A percentile compares a stretch with the other conserved stretches of the same genome.
phyloP scores from a whole-genome alignment of 805 yeast genomes.

The Hanseniaspora mollemarum region DNA sequence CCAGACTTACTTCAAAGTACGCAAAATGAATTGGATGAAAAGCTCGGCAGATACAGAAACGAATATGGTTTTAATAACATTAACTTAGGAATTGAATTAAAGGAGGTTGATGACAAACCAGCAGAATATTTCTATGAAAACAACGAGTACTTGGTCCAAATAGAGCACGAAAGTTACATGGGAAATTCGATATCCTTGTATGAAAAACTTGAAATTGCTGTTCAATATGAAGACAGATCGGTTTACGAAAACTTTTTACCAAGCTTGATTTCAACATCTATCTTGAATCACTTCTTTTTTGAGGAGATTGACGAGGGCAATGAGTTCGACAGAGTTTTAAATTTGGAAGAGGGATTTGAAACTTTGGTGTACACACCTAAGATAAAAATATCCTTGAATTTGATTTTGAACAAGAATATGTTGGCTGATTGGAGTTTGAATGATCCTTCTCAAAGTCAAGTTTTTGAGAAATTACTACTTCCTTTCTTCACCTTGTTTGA shows the following conservation, averaged over 20 bases:
- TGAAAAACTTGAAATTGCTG: constrained; percentile 10
- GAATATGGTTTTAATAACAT: constrained; percentile 30
- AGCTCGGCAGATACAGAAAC: constrained; percentile 27
- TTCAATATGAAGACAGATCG: constrained; percentile 5
- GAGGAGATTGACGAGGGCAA: constrained; percentile 30
- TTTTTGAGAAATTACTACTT: constrained; percentile 39
- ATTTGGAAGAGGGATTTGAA: constrained; percentile 19
- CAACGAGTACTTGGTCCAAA: constrained; percentile 30
- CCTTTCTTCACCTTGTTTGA: constrained; percentile 46
- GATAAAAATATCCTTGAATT: constrained; percentile 64
- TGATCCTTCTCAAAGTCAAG: constrained; percentile 19
- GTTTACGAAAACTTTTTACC: constrained; percentile 45
- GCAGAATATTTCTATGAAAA: constrained; percentile 5
- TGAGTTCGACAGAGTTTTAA: constrained; percentile 14
- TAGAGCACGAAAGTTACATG: constrained; percentile 34
- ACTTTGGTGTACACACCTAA: constrained; percentile 38
- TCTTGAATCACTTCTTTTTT: constrained; percentile 37
- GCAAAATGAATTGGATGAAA: constrained; percentile 36
- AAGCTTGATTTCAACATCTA: constrained; percentile 44
- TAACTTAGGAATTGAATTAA: constrained; percentile 23
- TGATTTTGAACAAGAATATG: constrained; percentile 58
- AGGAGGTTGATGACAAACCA: background rate
- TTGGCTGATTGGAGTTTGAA: constrained; percentile 68
- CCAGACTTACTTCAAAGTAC: constrained; percentile 58
- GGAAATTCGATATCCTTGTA: constrained; percentile 31